Percentiles rank a stretch among this genome's conserved stretches.
These are phyloP conservation scores for Helotiales sp. DNA, from an alignment of 2,329 filamentous ascomycete species.

Conservation along the genomic window DNA sequence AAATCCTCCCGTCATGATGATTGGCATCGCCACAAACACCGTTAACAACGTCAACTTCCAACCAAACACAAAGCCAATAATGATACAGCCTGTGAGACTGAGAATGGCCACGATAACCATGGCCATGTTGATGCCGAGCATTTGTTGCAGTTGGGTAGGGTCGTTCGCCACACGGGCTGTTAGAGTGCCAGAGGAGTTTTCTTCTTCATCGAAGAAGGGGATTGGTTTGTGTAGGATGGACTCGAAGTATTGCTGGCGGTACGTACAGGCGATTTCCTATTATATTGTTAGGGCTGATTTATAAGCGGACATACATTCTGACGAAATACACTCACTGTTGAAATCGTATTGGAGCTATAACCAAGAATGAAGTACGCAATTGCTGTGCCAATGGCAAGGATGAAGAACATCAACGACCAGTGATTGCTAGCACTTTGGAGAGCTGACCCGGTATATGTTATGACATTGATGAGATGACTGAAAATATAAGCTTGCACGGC, in stretches of 20 bases:
- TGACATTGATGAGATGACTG: conserved; percentile 35
- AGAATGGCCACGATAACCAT: conserved; percentile 64
- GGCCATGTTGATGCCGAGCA: conserved; percentile 49
- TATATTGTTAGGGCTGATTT: neutral
- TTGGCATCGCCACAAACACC: conserved; percentile 56
- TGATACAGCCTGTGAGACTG: conserved; percentile 62
- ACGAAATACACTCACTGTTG: conserved; percentile 33
- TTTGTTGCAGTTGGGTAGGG: conserved; percentile 49
- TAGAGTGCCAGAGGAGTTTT: conserved; percentile 48
- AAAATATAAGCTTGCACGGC: conserved; percentile 38
- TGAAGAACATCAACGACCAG: conserved; percentile 51
- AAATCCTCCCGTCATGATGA: conserved; percentile 46
- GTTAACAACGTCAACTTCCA: conserved; percentile 76
- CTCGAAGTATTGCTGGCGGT: conserved; percentile 47
- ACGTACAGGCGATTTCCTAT: conserved; percentile 36
- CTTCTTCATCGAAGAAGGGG: conserved; percentile 43
- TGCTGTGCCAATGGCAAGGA: conserved; percentile 42
- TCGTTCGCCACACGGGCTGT: conserved; percentile 48
- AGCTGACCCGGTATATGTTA: conserved; percentile 20
- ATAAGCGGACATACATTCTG: neutral
- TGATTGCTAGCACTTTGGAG: conserved; percentile 39
- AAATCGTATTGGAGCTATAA: conserved; percentile 41
- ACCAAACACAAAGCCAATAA: conserved; percentile 69
- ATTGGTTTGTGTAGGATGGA: conserved; percentile 44
- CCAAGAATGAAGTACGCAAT: conserved; percentile 36